Conservation (phyloP, 106 monocot genomes). For the Acanthochlamys bracteata region DNA sequence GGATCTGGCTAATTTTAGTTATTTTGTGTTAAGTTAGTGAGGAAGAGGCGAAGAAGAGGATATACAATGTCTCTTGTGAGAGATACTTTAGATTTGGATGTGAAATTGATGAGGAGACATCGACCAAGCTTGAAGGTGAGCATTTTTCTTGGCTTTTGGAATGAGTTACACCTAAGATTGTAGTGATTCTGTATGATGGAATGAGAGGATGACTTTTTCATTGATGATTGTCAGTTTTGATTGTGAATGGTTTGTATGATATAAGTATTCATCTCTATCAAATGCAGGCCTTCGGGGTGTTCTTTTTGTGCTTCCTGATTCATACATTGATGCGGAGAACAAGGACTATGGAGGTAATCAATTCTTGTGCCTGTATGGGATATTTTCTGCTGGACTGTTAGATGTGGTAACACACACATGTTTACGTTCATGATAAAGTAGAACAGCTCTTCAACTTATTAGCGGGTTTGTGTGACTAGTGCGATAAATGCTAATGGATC, state of each 20-base stretch:
- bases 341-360: conserved; percentile 35
- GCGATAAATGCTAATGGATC: too few species aligned
- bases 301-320: conserved; percentile 38
- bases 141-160: neutral
- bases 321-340: conserved; percentile 36
- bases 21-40: conserved; percentile 22
- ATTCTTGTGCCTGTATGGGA: neutral
- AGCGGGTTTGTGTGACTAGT: too few species aligned
- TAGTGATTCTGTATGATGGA: neutral
- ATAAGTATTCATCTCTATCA: neutral
- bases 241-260: neutral
- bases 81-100: conserved; percentile 87
- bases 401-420: too few species aligned
- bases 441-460: too few species aligned
- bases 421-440: too few species aligned
- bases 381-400: neutral
- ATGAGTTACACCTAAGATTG: too few species aligned
- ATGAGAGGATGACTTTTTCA: neutral
- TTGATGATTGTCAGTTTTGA: neutral
- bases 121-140: conserved; percentile 77
- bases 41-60: conserved; percentile 81
- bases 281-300: conserved; percentile 31
- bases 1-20: too few species aligned
- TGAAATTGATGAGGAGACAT: conserved; percentile 82
- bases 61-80: conserved; percentile 88